A percentile compares a stretch with the other conserved stretches of the same genome.
Conservation (phyloP, 2,329 filamentous ascomycete species). For the Penicillium sp. region DNA sequence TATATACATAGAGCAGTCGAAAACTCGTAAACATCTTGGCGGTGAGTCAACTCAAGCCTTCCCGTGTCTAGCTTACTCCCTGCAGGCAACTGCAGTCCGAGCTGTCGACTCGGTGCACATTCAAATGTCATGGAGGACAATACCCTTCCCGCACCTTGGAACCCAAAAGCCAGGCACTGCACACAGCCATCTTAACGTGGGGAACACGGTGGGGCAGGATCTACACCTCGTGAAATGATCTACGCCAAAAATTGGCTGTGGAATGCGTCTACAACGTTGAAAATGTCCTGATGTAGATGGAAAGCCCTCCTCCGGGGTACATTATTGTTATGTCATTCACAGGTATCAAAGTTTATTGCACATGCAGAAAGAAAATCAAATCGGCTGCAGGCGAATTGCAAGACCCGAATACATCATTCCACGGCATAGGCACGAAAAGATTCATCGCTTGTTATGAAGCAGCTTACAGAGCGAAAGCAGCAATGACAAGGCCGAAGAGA, state of each 20-base stretch:
- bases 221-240: neutral
- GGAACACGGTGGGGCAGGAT: neutral
- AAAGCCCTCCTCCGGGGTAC: neutral
- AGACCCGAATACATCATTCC: neutral
- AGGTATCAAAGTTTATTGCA: conserved; percentile 16
- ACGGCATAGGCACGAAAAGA: neutral
- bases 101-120: neutral
- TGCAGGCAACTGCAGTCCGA: neutral
- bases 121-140: neutral
- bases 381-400: neutral
- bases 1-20: neutral
- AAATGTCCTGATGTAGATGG: neutral
- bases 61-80: neutral
- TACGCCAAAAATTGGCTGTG: neutral
- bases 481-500: conserved; percentile 35
- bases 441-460: neutral
- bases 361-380: conserved; percentile 9
- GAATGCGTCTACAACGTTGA: neutral
- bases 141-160: too few relatives aligned
- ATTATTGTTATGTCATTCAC: conserved; percentile 14
- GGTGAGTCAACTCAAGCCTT: neutral
- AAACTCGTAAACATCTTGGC: neutral
- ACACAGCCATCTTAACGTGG: neutral
- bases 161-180: neutral
- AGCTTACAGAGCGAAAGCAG: conserved; percentile 38